phyloP scores from a whole-genome alignment of 73 alveolate genomes.

The Tetrahymena elliotti region DNA sequence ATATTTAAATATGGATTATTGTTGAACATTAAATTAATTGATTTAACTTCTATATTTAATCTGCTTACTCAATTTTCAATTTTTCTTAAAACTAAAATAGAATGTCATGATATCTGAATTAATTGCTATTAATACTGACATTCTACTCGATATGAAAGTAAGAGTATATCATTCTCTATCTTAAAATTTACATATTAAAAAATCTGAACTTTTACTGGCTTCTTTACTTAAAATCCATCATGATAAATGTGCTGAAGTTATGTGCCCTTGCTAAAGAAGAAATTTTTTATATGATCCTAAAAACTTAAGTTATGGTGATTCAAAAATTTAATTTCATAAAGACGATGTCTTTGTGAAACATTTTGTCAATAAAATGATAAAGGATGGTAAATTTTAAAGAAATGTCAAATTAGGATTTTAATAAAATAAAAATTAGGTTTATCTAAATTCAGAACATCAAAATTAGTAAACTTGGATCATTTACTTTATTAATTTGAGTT shows the following conservation, averaged over 20 bases:
- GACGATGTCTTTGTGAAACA: conserved; percentile 34
- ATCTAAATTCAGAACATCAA: conserved; percentile 17
- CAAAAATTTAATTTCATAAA: conserved; percentile 21
- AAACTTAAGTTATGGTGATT: background rate
- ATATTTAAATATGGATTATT: too few species aligned
- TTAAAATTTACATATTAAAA: background rate
- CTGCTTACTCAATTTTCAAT: too few species aligned
- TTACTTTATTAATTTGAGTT: conserved; percentile 24
- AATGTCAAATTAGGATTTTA: too few species aligned
- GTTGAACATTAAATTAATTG: background rate
- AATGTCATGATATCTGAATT: conserved; percentile 15
- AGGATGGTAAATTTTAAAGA: conserved; percentile 4
- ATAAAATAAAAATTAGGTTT: background rate
- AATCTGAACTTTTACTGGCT: conserved; percentile 23
- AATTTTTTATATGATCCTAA: conserved; percentile 20
- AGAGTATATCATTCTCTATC: conserved; percentile 22
- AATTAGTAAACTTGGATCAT: conserved; percentile 10
- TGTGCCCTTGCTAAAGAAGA: conserved; percentile 33
- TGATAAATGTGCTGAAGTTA: conserved; percentile 9
- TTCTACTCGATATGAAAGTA: conserved; percentile 24
- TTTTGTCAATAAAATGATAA: conserved; percentile 25
- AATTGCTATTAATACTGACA: conserved; percentile 17
- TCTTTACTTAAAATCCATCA: conserved; percentile 27
- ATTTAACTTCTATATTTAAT: too few species aligned
- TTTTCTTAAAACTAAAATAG: too few species aligned